Conservation (phyloP, 2,329 filamentous ascomycete species). For the Fusarium robinianum region DNA sequence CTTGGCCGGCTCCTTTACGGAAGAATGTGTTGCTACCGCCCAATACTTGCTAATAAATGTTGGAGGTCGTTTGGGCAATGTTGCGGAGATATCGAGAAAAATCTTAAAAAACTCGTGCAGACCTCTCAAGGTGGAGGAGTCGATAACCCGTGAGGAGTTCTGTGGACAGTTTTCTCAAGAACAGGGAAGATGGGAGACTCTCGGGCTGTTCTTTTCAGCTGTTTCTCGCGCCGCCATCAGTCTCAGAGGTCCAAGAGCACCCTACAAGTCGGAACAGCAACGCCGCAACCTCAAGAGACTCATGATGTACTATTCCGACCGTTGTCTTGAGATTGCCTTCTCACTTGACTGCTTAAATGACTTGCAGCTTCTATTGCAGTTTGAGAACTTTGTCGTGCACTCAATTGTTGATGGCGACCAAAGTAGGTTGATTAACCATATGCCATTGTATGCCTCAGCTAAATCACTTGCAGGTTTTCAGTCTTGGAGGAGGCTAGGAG, state of each 20-base stretch:
- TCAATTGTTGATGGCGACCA: slow-evolving; percentile 50
- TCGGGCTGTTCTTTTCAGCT: slow-evolving; percentile 32
- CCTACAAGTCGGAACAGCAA: slow-evolving; percentile 21
- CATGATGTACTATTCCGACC: slow-evolving; percentile 26
- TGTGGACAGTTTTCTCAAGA: slow-evolving; percentile 20
- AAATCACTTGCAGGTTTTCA: slow-evolving; percentile 45
- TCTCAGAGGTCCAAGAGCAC: slow-evolving; percentile 4
- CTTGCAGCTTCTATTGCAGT: slow-evolving; percentile 50
- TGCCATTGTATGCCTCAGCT: not conserved
- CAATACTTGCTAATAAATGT: not conserved
- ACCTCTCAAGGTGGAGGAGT: slow-evolving; percentile 5
- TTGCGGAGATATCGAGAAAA: slow-evolving; percentile 2
- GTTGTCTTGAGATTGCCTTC: slow-evolving; percentile 30
- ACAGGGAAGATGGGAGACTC: slow-evolving; percentile 31
- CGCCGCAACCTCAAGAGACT: slow-evolving; percentile 19
- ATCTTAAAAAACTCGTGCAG: slow-evolving; percentile 11
- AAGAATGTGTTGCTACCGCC: not conserved
- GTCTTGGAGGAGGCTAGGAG: slow-evolving; percentile 52
- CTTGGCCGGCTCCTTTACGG: slow-evolving; percentile 1
- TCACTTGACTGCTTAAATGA: slow-evolving; percentile 45
- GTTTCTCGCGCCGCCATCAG: slow-evolving; percentile 31
- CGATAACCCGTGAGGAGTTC: slow-evolving; percentile 13
- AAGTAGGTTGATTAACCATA: slow-evolving; percentile 38
- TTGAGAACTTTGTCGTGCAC: slow-evolving; percentile 51
- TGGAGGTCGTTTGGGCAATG: not conserved